Evolutionary conservation across 1,284 basidiomycete genomes (phyloP), one percentile per base, ranked within the genome.

Genomic region (Fomitiporia mediterranea): DNA sequence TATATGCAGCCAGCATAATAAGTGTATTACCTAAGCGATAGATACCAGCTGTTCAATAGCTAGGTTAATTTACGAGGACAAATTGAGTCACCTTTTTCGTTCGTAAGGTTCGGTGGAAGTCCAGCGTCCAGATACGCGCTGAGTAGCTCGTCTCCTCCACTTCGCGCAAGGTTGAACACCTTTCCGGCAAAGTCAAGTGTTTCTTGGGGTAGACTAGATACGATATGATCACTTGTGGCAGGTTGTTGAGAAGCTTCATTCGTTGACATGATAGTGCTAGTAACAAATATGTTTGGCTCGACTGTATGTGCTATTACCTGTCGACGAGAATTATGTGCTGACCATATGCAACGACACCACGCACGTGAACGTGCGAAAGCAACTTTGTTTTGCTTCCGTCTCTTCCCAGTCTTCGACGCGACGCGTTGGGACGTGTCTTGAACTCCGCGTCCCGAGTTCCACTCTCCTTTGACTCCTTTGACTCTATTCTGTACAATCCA

Each of bases 1-100:
- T 82, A 67, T 94, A 94, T 2, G 89, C 79, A 2, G 88, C 84
- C 39, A 93, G 80, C 89, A 94, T 94, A 57, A 94, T 74, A 4
- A 92, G 73, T 2, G 86, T 87, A 66, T 91, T 89, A 17, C 89
- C 88, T 81, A 62, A 9, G 28, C 5, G 37, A 34, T 19, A 27
- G 3, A 34, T n/a, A 4, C 23, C 23, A 30, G n/a, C 27, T 19
- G 27, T 15, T 17, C 9, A 23, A n/a, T n/a, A 23, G 39, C 48
- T 54, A 35, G 21, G 44, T 28, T 47, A 9, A 28, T 42, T 50
- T 9, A 15, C 27, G 49, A 19, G 34, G 49, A n/a, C 0, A 42
- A 27, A 11, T 17, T 46, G 19, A 17, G 25, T 15, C 49, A 82
- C 86, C 86, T 74, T 84, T 78, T 47, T 77, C 72, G 65, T 94